phyloP scores from a whole-genome alignment of 2,329 filamentous ascomycete genomes.

The Rhinocladiella mackenziei region DNA sequence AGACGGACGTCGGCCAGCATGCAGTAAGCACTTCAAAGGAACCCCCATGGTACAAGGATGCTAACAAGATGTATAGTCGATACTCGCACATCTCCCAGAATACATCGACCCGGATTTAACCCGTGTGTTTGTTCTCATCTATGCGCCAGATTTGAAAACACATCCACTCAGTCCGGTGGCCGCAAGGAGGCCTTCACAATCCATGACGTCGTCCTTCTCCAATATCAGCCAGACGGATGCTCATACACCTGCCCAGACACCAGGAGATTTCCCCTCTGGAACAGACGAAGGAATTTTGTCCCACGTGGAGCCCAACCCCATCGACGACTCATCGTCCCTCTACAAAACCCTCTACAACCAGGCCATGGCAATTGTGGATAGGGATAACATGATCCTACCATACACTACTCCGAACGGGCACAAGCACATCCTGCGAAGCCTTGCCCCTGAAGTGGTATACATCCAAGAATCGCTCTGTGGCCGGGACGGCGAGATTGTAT shows the following conservation, averaged over 20 bases:
- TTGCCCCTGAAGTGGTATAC: slow-evolving; percentile 82
- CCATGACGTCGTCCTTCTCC: slow-evolving; percentile 68
- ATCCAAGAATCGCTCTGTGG: slow-evolving; percentile 81
- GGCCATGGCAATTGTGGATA: slow-evolving; percentile 73
- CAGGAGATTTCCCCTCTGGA: slow-evolving; percentile 48
- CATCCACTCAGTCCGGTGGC: slow-evolving; percentile 47
- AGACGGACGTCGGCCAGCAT: slow-evolving; percentile 64
- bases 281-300: slow-evolving; percentile 53
- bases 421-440: slow-evolving; percentile 78
- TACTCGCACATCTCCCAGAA: slow-evolving; percentile 82
- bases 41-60: not conserved
- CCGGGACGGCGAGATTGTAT: slow-evolving; percentile 66
- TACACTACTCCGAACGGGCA: slow-evolving; percentile 82
- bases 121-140: slow-evolving; percentile 84
- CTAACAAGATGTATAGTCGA: slow-evolving; percentile 54
- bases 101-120: slow-evolving; percentile 68
- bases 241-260: slow-evolving; percentile 62
- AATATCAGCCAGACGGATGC: slow-evolving; percentile 75
- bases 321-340: slow-evolving; percentile 48
- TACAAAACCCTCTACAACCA: slow-evolving; percentile 80
- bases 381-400: slow-evolving; percentile 79
- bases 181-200: slow-evolving; percentile 45
- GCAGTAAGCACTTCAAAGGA: slow-evolving; percentile 58
- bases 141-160: slow-evolving; percentile 75
- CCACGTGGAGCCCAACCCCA: slow-evolving; percentile 38